Conservation (phyloP, 371 early-diverging fungal genomes). For the Mortierella sp. region DNA sequence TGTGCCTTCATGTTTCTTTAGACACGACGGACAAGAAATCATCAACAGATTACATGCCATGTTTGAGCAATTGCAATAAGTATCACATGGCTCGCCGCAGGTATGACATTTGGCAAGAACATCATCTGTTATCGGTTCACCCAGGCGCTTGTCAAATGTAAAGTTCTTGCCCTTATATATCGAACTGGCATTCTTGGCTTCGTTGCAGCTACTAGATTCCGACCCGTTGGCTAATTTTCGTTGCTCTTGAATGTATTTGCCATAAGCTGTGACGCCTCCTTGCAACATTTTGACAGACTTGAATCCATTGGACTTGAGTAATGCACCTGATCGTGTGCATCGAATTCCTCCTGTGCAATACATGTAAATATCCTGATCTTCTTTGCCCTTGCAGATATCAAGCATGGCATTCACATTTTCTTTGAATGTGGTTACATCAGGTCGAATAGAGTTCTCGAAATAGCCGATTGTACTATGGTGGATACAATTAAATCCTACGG, state of each 20-base stretch:
- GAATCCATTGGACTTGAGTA: slow-evolving; percentile 76
- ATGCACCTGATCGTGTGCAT: slow-evolving; percentile 81
- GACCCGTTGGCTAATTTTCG: neutral
- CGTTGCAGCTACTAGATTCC: slow-evolving; percentile 1
- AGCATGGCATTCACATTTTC: slow-evolving; percentile 68
- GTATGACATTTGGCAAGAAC: slow-evolving; percentile 75
- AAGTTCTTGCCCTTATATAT: slow-evolving; percentile 83
- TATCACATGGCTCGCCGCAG: slow-evolving; percentile 77
- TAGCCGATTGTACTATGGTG: slow-evolving; percentile 69
- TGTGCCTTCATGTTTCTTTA: slow-evolving; percentile 66
- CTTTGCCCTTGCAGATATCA: slow-evolving; percentile 61
- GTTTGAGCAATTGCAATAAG: slow-evolving; percentile 76
- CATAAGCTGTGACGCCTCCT: slow-evolving; percentile 87
- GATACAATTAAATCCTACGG: neutral
- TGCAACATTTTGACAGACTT: slow-evolving; percentile 76
- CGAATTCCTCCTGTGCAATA: slow-evolving; percentile 90
- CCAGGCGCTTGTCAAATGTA: slow-evolving; percentile 82
- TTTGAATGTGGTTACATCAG: slow-evolving; percentile 82
- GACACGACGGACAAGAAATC: slow-evolving; percentile 75
- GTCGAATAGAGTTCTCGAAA: slow-evolving; percentile 74
- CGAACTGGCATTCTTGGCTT: slow-evolving; percentile 53
- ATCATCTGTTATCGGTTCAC: slow-evolving; percentile 77
- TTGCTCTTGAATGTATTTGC: slow-evolving; percentile 64
- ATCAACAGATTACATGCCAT: slow-evolving; percentile 76
- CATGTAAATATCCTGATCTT: slow-evolving; percentile 78